A percentile compares a stretch with the other conserved stretches of the same genome.
Conservation (phyloP, 306 rosid species). For the Benincasa hispida region DNA sequence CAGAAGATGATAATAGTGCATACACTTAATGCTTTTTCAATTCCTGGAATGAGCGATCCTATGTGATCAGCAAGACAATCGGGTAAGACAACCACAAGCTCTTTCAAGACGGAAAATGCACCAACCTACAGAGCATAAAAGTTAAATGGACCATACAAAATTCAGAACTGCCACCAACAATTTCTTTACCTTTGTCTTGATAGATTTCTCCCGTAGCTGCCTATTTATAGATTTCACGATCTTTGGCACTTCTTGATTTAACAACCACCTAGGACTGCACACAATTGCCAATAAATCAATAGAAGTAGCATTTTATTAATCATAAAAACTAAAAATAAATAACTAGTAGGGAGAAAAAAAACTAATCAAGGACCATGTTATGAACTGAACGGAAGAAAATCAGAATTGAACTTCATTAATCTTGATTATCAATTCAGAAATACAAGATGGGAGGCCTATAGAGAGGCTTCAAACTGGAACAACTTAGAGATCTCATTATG, state of each 20-base stretch:
- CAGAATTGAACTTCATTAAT: neutral
- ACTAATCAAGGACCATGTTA: neutral
- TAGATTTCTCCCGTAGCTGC: slow-evolving; percentile 94
- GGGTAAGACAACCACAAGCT: slow-evolving; percentile 95
- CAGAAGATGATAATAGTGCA: slow-evolving; percentile 16
- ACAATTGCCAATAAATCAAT: slow-evolving; percentile 16
- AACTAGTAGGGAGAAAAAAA: neutral
- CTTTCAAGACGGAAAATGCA: slow-evolving; percentile 91
- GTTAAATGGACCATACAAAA: neutral
- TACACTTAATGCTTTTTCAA: slow-evolving; percentile 90
- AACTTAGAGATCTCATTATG: neutral
- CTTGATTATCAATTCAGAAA: neutral
- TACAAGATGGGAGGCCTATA: neutral
- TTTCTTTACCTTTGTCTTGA: slow-evolving; percentile 80
- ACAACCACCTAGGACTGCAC: slow-evolving; percentile 94
- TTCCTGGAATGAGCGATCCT: slow-evolving; percentile 98
- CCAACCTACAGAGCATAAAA: slow-evolving; percentile 66
- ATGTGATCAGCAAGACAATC: slow-evolving; percentile 95
- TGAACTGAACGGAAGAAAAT: neutral
- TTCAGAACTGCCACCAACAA: neutral
- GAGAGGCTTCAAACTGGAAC: neutral
- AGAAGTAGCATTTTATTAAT: neutral
- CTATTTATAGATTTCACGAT: slow-evolving; percentile 80
- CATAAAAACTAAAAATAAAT: neutral
- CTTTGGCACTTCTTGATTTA: slow-evolving; percentile 94